These are phyloP conservation scores for Cryphonectria carpinicola DNA, from an alignment of 2,329 filamentous ascomycete species.

Conservation along the genomic window DNA sequence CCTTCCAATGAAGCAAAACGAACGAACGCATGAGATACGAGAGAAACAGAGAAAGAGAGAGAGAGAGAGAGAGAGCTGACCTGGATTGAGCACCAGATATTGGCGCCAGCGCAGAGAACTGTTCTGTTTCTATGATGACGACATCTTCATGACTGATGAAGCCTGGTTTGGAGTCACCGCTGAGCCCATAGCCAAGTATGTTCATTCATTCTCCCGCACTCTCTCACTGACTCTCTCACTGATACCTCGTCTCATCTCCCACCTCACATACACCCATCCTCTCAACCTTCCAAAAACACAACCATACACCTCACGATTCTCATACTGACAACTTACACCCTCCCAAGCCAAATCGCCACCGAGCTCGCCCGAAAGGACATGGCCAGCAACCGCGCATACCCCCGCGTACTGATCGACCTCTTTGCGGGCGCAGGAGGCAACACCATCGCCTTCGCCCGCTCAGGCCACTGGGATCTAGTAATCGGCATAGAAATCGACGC, in stretches of 20 bases:
- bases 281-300: neutral
- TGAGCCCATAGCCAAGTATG: constrained; percentile 83
- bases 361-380: constrained; percentile 68
- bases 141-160: constrained; percentile 87
- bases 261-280: constrained; percentile 15
- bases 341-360: constrained; percentile 69
- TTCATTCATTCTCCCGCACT: constrained; percentile 24
- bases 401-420: constrained; percentile 71
- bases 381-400: constrained; percentile 32
- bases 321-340: neutral
- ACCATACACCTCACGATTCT: neutral
- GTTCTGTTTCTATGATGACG: constrained; percentile 85
- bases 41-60: neutral
- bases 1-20: neutral
- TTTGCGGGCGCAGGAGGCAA: constrained; percentile 95
- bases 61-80: neutral
- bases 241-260: neutral
- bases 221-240: neutral
- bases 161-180: constrained; percentile 98
- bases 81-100: constrained; percentile 62
- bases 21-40: neutral
- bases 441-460: constrained; percentile 88
- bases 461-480: constrained; percentile 77
- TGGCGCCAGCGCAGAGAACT: constrained; percentile 88
- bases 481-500: constrained; percentile 88